Evolutionary conservation across 331 rosid genomes (phyloP).

Genomic region (Acacia concinna): DNA sequence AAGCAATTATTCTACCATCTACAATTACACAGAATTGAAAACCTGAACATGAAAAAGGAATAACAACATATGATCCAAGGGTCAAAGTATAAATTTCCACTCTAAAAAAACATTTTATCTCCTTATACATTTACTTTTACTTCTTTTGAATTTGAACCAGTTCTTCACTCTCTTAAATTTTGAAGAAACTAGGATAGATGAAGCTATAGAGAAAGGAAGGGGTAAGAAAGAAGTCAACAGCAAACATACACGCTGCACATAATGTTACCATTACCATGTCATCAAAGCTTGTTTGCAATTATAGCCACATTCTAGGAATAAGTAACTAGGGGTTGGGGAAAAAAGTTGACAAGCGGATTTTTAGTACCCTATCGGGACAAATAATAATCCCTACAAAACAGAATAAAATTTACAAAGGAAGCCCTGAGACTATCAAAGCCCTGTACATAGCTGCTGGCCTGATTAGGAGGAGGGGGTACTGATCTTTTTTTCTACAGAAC

Average conservation of each 20-base stretch:
- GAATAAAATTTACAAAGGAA: background rate
- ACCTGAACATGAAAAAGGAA: background rate
- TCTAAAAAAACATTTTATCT: background rate
- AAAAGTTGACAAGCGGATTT: too few species aligned
- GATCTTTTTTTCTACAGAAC: background rate
- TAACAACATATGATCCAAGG: background rate
- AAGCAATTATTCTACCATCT: slow-evolving; percentile 3
- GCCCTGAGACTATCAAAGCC: background rate
- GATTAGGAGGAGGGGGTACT: background rate
- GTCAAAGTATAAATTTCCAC: background rate
- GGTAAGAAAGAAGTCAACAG: too few species aligned
- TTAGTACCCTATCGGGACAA: background rate
- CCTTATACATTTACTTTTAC: background rate
- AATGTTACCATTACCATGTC: background rate
- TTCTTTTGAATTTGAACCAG: background rate
- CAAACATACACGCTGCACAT: background rate
- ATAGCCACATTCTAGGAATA: too few species aligned
- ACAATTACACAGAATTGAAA: background rate
- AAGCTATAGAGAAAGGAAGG: background rate
- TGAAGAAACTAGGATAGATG: background rate
- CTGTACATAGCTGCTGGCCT: background rate
- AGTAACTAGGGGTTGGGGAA: too few species aligned
- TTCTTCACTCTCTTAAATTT: background rate
- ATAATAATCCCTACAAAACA: background rate
- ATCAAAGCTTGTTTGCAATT: background rate